Evolutionary conservation across 2,329 filamentous ascomycete genomes (phyloP).

Genomic region (Helotiales sp.): DNA sequence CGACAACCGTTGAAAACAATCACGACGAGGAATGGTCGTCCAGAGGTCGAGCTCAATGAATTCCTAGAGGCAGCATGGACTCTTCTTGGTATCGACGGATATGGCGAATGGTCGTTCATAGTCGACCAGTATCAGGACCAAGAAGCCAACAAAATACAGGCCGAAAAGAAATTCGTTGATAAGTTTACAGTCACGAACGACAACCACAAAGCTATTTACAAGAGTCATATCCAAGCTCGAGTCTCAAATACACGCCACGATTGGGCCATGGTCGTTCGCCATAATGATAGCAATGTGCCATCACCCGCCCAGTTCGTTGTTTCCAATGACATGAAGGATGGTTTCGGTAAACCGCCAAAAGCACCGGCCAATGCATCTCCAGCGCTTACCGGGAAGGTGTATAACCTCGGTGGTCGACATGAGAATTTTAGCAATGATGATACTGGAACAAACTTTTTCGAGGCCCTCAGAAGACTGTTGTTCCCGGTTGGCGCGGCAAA

Average conservation of each 20-base stretch:
- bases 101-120: conserved; percentile 6
- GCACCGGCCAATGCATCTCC: not conserved
- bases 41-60: not conserved
- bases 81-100: conserved; percentile 2
- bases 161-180: not conserved
- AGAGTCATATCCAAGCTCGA: not conserved
- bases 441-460: not conserved
- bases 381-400: not conserved
- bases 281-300: not conserved
- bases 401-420: too few relatives aligned
- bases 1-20: not conserved
- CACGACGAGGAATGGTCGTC: not conserved
- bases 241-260: conserved; percentile 2
- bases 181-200: not conserved
- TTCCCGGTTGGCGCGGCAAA: not conserved
- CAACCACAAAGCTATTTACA: not conserved
- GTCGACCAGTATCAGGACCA: conserved; percentile 17
- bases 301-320: not conserved
- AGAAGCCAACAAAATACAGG: not conserved
- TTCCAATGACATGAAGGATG: not conserved
- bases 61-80: conserved; percentile 1
- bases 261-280: conserved; percentile 4
- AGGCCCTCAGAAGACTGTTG: not conserved
- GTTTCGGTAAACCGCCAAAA: not conserved
- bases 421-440: too few relatives aligned